These are phyloP conservation scores for Haemoproteus tartakovskyi DNA, from an alignment of 169 alveolate species.

Conservation along the genomic window DNA sequence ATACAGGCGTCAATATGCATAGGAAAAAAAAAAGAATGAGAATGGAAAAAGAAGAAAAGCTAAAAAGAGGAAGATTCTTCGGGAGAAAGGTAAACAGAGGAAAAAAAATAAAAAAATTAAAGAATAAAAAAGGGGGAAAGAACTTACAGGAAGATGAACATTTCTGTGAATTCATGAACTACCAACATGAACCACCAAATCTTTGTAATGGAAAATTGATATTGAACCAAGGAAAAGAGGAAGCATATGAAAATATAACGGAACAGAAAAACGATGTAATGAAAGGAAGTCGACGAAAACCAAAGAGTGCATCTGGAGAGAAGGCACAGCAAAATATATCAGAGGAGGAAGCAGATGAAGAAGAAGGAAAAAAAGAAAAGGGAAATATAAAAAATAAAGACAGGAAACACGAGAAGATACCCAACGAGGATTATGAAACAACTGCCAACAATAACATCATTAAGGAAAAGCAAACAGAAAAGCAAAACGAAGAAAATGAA, in stretches of 20 bases:
- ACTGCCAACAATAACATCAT: background rate
- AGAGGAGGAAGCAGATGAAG: background rate
- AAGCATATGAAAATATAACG: too few species aligned
- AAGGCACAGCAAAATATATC: too few species aligned
- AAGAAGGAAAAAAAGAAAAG: background rate
- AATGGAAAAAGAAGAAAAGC: background rate
- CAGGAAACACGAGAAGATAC: background rate
- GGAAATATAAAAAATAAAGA: background rate
- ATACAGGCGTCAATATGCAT: too few species aligned
- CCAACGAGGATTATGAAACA: background rate
- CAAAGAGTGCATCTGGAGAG: too few species aligned
- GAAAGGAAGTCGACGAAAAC: too few species aligned
- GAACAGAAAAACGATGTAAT: too few species aligned
- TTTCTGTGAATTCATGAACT: background rate
- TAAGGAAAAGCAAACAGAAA: background rate
- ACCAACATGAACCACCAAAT: too few species aligned
- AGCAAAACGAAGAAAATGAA: background rate
- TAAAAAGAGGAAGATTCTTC: too few species aligned
- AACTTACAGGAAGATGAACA: background rate
- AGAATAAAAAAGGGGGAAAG: background rate
- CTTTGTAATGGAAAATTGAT: too few species aligned
- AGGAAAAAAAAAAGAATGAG: conserved; percentile 7
- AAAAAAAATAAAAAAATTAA: conserved; percentile 9
- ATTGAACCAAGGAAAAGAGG: too few species aligned
- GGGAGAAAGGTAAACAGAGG: background rate